Evolutionary conservation across 768 basidiomycete species (phyloP).

Genomic region (Boletellus ananiceps): DNA sequence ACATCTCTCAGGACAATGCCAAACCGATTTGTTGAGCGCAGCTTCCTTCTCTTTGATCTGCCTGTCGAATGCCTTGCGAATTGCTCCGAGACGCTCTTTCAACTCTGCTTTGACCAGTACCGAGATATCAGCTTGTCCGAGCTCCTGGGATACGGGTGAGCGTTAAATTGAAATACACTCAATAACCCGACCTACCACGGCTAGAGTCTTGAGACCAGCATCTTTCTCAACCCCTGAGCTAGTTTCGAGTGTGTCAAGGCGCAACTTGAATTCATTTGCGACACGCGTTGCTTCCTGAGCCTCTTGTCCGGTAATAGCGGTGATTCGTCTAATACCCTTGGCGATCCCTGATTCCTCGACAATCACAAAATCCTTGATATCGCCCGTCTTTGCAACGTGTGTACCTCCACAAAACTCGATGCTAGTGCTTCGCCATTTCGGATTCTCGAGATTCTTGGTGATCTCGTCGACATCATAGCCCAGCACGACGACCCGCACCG

Average conservation of each 20-base stretch:
- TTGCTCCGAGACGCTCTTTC: constrained; percentile 61
- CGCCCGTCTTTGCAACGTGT: constrained; percentile 95
- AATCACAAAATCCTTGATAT: constrained; percentile 95
- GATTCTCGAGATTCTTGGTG: constrained; percentile 75
- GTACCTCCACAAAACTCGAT: constrained; percentile 99
- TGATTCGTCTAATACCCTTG: constrained; percentile 93
- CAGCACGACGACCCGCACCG: constrained; percentile 90
- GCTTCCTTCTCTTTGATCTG: constrained; percentile 78
- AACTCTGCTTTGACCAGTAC: constrained; percentile 76
- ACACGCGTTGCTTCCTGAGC: constrained; percentile 74
- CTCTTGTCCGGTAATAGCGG: constrained; percentile 92
- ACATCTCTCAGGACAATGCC: constrained; percentile 12
- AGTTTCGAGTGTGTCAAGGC: constrained; percentile 57
- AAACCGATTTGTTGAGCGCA: constrained; percentile 70
- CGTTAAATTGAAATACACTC: not conserved
- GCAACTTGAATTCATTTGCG: constrained; percentile 57
- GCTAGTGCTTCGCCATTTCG: constrained; percentile 87
- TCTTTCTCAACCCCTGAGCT: constrained; percentile 80
- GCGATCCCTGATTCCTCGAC: constrained; percentile 96
- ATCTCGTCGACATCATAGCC: constrained; percentile 89
- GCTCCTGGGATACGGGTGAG: constrained; percentile 52
- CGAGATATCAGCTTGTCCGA: constrained; percentile 86
- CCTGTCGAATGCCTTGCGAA: constrained; percentile 83
- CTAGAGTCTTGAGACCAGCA: constrained; percentile 74
- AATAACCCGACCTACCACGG: constrained; percentile 50